These are phyloP conservation scores for Albugo candida DNA, from an alignment of 352 stramenopile species.

Conservation along the genomic window DNA sequence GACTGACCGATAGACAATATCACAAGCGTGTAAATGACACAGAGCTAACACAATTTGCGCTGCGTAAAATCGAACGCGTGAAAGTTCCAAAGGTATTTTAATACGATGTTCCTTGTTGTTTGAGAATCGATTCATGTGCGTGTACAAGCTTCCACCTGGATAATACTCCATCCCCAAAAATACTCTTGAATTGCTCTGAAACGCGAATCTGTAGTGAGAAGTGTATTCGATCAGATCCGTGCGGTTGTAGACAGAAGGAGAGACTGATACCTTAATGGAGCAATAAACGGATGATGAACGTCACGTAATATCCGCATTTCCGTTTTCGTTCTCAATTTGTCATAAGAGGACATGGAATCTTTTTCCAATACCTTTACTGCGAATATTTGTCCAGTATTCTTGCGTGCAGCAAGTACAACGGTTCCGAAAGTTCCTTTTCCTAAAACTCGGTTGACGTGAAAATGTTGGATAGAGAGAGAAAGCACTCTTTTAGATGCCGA, in stretches of 20 bases:
- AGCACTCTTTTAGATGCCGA: constrained; percentile 68
- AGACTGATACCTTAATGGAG: constrained; percentile 30
- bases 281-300: constrained; percentile 86
- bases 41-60: constrained; percentile 85
- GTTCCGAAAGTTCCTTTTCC: constrained; percentile 92
- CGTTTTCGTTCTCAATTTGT: constrained; percentile 84
- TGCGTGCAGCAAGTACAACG: constrained; percentile 63
- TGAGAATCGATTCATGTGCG: constrained; percentile 83
- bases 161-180: constrained; percentile 79
- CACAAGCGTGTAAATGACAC: constrained; percentile 79
- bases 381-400: constrained; percentile 77
- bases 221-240: neutral
- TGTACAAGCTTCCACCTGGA: constrained; percentile 68
- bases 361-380: constrained; percentile 88
- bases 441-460: constrained; percentile 87
- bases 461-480: constrained; percentile 83
- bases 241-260: neutral
- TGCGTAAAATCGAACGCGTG: constrained; percentile 76
- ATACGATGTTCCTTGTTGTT: constrained; percentile 79
- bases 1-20: constrained; percentile 84
- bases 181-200: constrained; percentile 61
- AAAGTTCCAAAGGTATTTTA: constrained; percentile 62
- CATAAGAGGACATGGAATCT: constrained; percentile 78
- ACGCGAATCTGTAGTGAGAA: constrained; percentile 35
- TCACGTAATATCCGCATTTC: constrained; percentile 82